A percentile compares a stretch with the other conserved stretches of the same genome.
phyloP scores from a whole-genome alignment of 768 basidiomycete genomes.

The Boletus rubropictus region DNA sequence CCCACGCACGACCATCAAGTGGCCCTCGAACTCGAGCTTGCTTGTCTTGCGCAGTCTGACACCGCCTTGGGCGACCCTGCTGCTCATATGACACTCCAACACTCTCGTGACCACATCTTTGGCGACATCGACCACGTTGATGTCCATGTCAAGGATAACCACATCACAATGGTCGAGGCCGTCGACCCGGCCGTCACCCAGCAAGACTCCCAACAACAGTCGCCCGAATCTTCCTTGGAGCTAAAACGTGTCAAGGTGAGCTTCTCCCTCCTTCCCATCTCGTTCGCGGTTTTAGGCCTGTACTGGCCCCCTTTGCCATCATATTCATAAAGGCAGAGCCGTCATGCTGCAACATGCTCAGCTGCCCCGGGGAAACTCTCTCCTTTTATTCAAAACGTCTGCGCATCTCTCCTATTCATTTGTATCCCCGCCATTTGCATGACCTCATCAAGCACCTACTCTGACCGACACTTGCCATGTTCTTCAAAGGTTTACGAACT shows the following conservation, averaged over 20 bases:
- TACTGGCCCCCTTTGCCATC: slow-evolving; percentile 18
- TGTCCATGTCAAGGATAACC: slow-evolving; percentile 29
- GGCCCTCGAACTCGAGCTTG: slow-evolving; percentile 26
- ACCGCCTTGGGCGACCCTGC: slow-evolving; percentile 24
- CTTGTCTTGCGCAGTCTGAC: slow-evolving; percentile 25
- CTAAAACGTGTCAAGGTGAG: slow-evolving; percentile 82
- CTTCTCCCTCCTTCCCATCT: slow-evolving; percentile 20
- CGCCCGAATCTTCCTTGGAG: slow-evolving; percentile 62
- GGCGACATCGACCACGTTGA: slow-evolving; percentile 32
- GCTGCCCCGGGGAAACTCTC: slow-evolving; percentile 6
- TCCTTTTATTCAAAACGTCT: slow-evolving; percentile 15
- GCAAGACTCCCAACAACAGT: slow-evolving; percentile 59
- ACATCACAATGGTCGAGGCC: slow-evolving; percentile 31
- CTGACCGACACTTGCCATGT: slow-evolving; percentile 26
- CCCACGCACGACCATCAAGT: slow-evolving; percentile 30
- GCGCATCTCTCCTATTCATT: slow-evolving; percentile 18
- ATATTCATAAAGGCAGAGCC: slow-evolving; percentile 16
- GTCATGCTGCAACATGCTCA: slow-evolving; percentile 25
- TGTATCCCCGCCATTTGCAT: slow-evolving; percentile 22
- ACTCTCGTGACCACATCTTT: slow-evolving; percentile 31
- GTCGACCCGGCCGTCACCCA: slow-evolving; percentile 35
- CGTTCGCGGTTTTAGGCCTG: slow-evolving; percentile 11
- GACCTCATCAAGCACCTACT: slow-evolving; percentile 28
- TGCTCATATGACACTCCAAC: slow-evolving; percentile 25
- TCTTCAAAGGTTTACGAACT: slow-evolving; percentile 84